Base-by-base conservation (phyloP, 345 rosid genomes). In the Lepidium aucheri region DNA sequence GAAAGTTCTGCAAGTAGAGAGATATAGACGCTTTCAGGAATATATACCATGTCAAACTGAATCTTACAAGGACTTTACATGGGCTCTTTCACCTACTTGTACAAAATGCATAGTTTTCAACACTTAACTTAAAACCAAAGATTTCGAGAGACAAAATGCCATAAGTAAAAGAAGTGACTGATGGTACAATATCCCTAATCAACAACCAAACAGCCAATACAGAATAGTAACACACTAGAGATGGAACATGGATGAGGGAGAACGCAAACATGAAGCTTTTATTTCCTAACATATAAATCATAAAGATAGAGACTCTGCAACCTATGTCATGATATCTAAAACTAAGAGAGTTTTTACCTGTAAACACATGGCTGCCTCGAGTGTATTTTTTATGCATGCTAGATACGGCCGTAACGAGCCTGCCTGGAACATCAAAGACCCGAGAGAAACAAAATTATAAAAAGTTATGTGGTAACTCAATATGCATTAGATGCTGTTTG, bases 351-450 rank as follows among this genome's bases (percentile, higher is more conserved):
- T 50, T 5, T 54, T 32, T 43, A 88, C 97, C 96, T 88, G 96
- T 65, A 94, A 82, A 70, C 99, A 94, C 97, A 94, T 77, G 65
- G 96, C 86, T 47, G 95, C 99, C 70, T 94, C 95, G 33, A 90
- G 95, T 28, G 97, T 90, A 78, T 83, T 94, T 75, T 88, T 77
- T 50, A 90, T 86, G 78, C 99, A 94, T 20, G 88, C 81, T 77
- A 90, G 74, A 70, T 94, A 94, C 72, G 86, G 68, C 35, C 88
- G 78, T 82, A 90, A 69, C 18, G 99, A 45, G 72, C 62, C 84
- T 53, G 95, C 94, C 98, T 90, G 66, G 4, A 67, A 63, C 7
- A 60, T 65, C 60, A 55, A 57, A 65, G 63, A 70, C 41, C 42
- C 67, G 66, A 41, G 41, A 42, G 6, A 44, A 46, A 16, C 1